These are phyloP conservation scores for Microbotryum lychnidis-dioicae DNA, from an alignment of 1,284 basidiomycete genomes.

Conservation along the genomic window DNA sequence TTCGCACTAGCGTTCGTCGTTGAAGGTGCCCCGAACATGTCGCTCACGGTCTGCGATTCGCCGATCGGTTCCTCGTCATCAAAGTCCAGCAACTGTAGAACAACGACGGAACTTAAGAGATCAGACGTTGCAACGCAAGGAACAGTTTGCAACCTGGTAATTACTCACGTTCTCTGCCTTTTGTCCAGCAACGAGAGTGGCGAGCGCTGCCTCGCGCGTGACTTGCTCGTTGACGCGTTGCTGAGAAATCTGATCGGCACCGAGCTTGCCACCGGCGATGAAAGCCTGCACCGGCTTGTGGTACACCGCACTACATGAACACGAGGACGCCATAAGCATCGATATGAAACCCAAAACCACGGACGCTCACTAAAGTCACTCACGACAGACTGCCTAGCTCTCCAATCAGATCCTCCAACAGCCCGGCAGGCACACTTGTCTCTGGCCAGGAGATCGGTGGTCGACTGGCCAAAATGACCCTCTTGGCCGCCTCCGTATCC, in stretches of 20 bases:
- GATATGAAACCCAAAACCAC: conserved; percentile 19
- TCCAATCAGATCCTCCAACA: conserved; percentile 86
- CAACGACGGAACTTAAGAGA: background rate
- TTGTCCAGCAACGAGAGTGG: conserved; percentile 80
- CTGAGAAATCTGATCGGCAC: conserved; percentile 61
- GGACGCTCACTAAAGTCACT: background rate
- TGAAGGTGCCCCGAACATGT: conserved; percentile 23
- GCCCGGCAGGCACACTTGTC: conserved; percentile 76
- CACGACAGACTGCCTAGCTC: conserved; percentile 50
- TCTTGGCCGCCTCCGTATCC: conserved; percentile 88
- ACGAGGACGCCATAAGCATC: conserved; percentile 53
- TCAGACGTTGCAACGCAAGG: background rate
- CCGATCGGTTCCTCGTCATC: conserved; percentile 59
- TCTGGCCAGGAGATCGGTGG: conserved; percentile 89
- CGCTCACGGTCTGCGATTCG: conserved; percentile 42
- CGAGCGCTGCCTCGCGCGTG: conserved; percentile 63
- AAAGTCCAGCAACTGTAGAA: conserved; percentile 64
- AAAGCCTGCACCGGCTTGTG: conserved; percentile 71
- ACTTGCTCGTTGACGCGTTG: conserved; percentile 7
- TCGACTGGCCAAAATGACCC: conserved; percentile 79
- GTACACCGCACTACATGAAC: conserved; percentile 51
- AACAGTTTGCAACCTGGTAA: too few relatives aligned
- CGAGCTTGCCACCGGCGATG: conserved; percentile 43
- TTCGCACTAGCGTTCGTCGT: conserved; percentile 48
- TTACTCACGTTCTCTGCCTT: conserved; percentile 67